phyloP scores from a whole-genome alignment of 139 green algal species.

The Penium margaritaceum region DNA sequence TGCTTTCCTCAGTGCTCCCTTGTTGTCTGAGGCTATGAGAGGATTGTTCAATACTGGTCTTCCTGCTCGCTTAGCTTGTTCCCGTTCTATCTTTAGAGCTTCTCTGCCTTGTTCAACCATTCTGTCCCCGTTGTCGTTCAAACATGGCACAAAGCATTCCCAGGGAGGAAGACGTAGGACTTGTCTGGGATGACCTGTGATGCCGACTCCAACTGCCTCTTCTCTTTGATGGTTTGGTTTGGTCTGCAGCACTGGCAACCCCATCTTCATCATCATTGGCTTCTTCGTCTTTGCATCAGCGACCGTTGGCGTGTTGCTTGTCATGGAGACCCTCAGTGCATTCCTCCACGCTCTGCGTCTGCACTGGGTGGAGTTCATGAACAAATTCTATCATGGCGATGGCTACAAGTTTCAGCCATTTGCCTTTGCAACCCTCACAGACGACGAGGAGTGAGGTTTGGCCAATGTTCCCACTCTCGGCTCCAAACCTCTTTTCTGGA shows the following conservation, averaged over 20 bases:
- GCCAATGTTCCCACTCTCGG: too few species aligned
- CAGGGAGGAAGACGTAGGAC: too few species aligned
- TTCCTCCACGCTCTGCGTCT: slow-evolving; percentile 96
- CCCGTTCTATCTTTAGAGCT: too few species aligned
- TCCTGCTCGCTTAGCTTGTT: too few species aligned
- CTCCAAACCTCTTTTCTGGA: too few species aligned
- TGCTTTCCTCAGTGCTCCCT: too few species aligned
- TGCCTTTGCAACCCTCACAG: slow-evolving; percentile 56
- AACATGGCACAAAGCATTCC: too few species aligned
- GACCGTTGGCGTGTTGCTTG: slow-evolving; percentile 92
- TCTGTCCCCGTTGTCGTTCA: too few species aligned
- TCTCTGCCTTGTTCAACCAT: too few species aligned
- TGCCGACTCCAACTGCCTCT: neutral
- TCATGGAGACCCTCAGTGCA: slow-evolving; percentile 93
- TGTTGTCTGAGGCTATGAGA: too few species aligned
- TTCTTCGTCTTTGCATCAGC: slow-evolving; percentile 83
- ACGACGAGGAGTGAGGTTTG: slow-evolving; percentile 53
- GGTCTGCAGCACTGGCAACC: slow-evolving; percentile 39
- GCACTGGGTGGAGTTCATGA: slow-evolving; percentile 79
- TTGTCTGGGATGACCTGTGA: too few species aligned
- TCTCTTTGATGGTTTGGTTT: slow-evolving; percentile 3
- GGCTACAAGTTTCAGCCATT: slow-evolving; percentile 86
- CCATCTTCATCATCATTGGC: slow-evolving; percentile 52
- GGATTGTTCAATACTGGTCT: too few species aligned
- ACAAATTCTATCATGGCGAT: slow-evolving; percentile 74